These are phyloP conservation scores for Termitomyces sp. DNA, from an alignment of 768 basidiomycete genomes.

Conservation along the genomic window DNA sequence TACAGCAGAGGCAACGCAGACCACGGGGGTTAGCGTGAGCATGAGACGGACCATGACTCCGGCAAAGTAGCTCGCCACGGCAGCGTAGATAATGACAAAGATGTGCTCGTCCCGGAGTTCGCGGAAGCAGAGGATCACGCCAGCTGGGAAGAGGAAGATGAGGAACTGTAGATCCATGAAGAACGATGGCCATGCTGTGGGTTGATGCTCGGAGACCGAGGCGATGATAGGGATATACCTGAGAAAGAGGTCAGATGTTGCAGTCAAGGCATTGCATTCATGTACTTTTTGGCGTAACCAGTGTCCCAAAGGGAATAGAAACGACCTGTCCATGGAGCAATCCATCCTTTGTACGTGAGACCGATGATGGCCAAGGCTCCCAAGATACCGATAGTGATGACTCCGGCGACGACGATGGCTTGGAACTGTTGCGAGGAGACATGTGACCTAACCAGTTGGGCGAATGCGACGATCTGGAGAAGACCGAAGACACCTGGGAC, in stretches of 20 bases:
- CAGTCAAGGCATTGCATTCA: slow-evolving; percentile 4
- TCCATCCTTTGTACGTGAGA: slow-evolving; percentile 91
- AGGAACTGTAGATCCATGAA: slow-evolving; percentile 99
- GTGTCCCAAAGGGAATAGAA: slow-evolving; percentile 99
- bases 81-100: slow-evolving; percentile 97
- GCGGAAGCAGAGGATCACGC: slow-evolving; percentile 91
- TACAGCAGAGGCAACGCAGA: slow-evolving; percentile 91
- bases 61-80: slow-evolving; percentile 96
- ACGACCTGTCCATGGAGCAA: slow-evolving; percentile 99
- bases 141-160: slow-evolving; percentile 97
- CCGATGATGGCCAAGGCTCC: slow-evolving; percentile 73
- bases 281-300: slow-evolving; percentile 95
- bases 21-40: slow-evolving; percentile 95
- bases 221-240: slow-evolving; percentile 98
- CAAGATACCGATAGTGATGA: slow-evolving; percentile 67
- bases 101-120: slow-evolving; percentile 94
- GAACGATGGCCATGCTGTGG: slow-evolving; percentile 99
- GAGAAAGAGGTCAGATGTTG: slow-evolving; percentile 15
- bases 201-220: slow-evolving; percentile 98
- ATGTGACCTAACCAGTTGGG: slow-evolving; percentile 84
- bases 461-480: slow-evolving; percentile 93
- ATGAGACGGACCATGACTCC: slow-evolving; percentile 99
- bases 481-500: slow-evolving; percentile 87
- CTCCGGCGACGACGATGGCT: slow-evolving; percentile 65
- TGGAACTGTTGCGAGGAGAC: slow-evolving; percentile 93